A percentile compares a stretch with the other conserved stretches of the same genome.
phyloP scores from a whole-genome alignment of 2,329 filamentous ascomycete species.

The Hypomyces perniciosus region DNA sequence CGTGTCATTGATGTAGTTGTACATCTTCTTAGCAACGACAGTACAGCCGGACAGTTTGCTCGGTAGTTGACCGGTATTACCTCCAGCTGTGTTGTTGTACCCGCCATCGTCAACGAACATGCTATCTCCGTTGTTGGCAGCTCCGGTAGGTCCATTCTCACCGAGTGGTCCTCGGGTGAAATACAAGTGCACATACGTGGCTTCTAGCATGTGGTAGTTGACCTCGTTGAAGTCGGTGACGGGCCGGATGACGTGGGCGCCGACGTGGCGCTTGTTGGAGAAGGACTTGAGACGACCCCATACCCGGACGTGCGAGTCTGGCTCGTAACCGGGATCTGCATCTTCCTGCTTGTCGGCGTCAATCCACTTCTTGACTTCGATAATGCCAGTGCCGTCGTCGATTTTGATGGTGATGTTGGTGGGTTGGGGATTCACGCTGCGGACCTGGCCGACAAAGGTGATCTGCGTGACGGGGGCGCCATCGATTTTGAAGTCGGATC shows the following conservation, averaged over 20 bases:
- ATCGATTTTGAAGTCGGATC: constrained; percentile 78
- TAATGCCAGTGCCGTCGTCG: constrained; percentile 87
- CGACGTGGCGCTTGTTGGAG: constrained; percentile 75
- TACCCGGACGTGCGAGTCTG: constrained; percentile 77
- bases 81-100: constrained; percentile 30
- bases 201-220: constrained; percentile 85
- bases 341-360: constrained; percentile 55
- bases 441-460: constrained; percentile 86
- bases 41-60: constrained; percentile 45
- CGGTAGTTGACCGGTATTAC: constrained; percentile 32
- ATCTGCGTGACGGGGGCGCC: constrained; percentile 62
- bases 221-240: constrained; percentile 87
- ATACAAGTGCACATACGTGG: constrained; percentile 80
- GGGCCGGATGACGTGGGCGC: constrained; percentile 72
- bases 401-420: constrained; percentile 91
- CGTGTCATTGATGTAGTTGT: constrained; percentile 58
- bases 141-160: constrained; percentile 30
- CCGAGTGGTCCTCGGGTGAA: constrained; percentile 64
- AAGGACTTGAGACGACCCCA: constrained; percentile 81
- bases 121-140: constrained; percentile 38
- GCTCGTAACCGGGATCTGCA: constrained; percentile 50
- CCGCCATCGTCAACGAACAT: constrained; percentile 52
- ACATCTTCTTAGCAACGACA: constrained; percentile 61
- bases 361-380: constrained; percentile 88
- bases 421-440: constrained; percentile 74